Evolutionary conservation across 192 early-diverging fungal species (phyloP), one percentile per base, ranked within the genome.

Genomic region (Coemansia sp.): DNA sequence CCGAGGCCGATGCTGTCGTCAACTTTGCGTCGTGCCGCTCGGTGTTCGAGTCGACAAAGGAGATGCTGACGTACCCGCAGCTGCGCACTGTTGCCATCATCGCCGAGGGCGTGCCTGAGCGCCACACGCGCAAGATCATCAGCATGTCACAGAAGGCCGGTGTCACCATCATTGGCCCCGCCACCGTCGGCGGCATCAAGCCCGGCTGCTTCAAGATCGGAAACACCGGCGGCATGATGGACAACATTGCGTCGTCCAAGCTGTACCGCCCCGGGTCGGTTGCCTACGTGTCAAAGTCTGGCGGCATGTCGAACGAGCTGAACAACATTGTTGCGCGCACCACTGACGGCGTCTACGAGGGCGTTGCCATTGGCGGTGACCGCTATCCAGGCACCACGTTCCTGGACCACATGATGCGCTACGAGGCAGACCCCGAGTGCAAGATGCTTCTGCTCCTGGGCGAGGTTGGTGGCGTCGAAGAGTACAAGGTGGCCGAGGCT

Each of bases 151-250:
- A 89, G 70, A 74, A 85, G 57, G 88, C 87, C 34, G 79, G 87
- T 23, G 91, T 99, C 10, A 81, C 95, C 52, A 87, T 99, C 43
- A 95, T 99, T 72, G 96, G 96, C 53, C 96, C 96, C 33, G 96
- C 96, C 39, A 99, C 96, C 45, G 96, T 99, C 48, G 96, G 96
- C 78, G 96, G 96, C 62, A 99, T 99, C 84, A 99, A 96, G 86
- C 94, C 96, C 37, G 96, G 96, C 0, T 96, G 95, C 84, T 99
- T 95, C 90, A 99, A 99, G 91, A 97, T 99, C 71, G 96, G 96
- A 69, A 97, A 97, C 90, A 99, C 96, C 51, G 96, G 96, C 76
- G 96, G 96, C 65, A 99, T 99, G 96, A 99, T 99, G 96, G 96
- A 99, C 83, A 99, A 99, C 86, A 97, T 99, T 83, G 94, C 95